A percentile compares a stretch with the other conserved stretches of the same genome.
These are phyloP conservation scores for Inonotus hispidus DNA, from an alignment of 1,284 basidiomycete genomes.

Conservation along the genomic window DNA sequence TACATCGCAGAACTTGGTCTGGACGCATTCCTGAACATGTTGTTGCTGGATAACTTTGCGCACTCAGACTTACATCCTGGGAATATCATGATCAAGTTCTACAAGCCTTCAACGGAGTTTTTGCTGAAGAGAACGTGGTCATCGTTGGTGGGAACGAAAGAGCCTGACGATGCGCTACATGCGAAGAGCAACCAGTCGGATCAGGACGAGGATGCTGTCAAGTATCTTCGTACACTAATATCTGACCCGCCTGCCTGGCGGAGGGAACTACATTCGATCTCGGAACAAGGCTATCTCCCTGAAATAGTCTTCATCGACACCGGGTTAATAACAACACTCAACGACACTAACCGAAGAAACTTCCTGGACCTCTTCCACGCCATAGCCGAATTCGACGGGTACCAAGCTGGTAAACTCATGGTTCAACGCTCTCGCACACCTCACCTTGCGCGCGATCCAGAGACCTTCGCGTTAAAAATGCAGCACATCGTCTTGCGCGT, in stretches of 20 bases:
- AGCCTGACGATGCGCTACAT: slow-evolving; percentile 33
- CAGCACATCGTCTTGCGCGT: slow-evolving; percentile 92
- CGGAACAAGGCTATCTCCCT: slow-evolving; percentile 78
- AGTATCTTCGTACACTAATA: slow-evolving; percentile 54
- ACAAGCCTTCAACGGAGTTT: slow-evolving; percentile 63
- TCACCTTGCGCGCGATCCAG: slow-evolving; percentile 84
- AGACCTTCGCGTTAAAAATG: slow-evolving; percentile 96
- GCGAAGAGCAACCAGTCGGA: slow-evolving; percentile 34
- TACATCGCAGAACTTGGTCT: slow-evolving; percentile 90
- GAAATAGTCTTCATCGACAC: slow-evolving; percentile 97
- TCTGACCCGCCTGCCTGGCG: slow-evolving; percentile 67
- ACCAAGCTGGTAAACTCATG: slow-evolving; percentile 93
- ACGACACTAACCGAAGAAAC: slow-evolving; percentile 78
- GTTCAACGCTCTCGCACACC: slow-evolving; percentile 92
- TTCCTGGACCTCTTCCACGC: slow-evolving; percentile 97
- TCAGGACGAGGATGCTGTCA: slow-evolving; percentile 55
- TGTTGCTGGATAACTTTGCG: slow-evolving; percentile 96
- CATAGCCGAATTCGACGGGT: slow-evolving; percentile 95
- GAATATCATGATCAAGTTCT: slow-evolving; percentile 97
- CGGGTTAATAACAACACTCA: slow-evolving; percentile 87
- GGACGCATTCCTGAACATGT: slow-evolving; percentile 98
- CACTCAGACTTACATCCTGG: slow-evolving; percentile 94
- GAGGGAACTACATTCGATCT: slow-evolving; percentile 59
- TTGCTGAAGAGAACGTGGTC: slow-evolving; percentile 52
- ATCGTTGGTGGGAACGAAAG: slow-evolving; percentile 30